Conservation (phyloP, 2,329 filamentous ascomycete species). For the Thielaviopsis musarum region DNA sequence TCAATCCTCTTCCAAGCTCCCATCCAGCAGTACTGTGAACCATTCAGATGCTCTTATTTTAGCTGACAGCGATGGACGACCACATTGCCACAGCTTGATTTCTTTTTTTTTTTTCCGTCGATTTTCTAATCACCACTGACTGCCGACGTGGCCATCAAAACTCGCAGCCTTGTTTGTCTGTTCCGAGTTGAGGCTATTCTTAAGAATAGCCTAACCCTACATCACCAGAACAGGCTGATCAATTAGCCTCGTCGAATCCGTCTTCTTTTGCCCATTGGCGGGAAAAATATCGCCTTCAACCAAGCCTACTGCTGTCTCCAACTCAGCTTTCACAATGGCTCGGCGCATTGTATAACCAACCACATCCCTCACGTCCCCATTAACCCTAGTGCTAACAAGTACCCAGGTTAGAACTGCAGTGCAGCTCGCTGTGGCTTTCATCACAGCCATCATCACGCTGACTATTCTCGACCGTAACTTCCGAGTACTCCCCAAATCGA, state of each 20-base stretch:
- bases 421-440: constrained; percentile 52
- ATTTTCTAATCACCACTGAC: not conserved
- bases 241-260: not conserved
- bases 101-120: not conserved
- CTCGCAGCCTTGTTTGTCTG: not conserved
- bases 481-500: constrained; percentile 65
- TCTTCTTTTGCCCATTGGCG: not conserved
- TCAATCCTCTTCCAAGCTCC: not conserved
- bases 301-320: not conserved
- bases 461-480: constrained; percentile 81
- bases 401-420: constrained; percentile 47
- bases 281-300: not conserved
- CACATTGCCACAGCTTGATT: not conserved
- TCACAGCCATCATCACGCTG: constrained; percentile 52
- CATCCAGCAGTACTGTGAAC: not conserved
- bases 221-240: not conserved
- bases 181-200: not conserved
- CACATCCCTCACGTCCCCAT: not conserved
- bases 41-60: not conserved
- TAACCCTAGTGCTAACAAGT: not conserved
- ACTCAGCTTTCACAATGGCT: not conserved
- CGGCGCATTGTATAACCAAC: not conserved
- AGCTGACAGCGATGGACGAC: not conserved
- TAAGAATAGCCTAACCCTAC: not conserved
- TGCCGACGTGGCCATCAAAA: not conserved